phyloP scores from a whole-genome alignment of 768 basidiomycete species.

The Boletus coccyginus region DNA sequence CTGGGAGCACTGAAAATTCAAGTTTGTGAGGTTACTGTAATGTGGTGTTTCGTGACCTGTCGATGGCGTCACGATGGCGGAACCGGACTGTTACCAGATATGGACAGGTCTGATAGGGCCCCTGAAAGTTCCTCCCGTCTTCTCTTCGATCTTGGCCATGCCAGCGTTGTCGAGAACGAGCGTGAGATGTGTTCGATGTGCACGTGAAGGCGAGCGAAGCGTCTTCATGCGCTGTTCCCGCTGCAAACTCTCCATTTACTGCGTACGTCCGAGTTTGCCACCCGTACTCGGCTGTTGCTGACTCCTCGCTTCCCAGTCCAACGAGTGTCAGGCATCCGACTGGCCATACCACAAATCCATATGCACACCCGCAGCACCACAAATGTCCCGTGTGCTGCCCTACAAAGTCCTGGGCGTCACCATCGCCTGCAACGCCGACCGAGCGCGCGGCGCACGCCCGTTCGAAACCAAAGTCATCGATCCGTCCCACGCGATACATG shows the following conservation, averaged over 20 bases:
- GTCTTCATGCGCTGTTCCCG: conserved; percentile 27
- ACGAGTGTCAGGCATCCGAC: conserved; percentile 23
- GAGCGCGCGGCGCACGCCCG: conserved; percentile 19
- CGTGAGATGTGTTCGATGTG: conserved; percentile 14
- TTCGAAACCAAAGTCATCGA: conserved; percentile 22
- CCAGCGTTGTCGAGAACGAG: background rate
- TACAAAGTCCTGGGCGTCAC: conserved; percentile 17
- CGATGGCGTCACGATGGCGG: no score
- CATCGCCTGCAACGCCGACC: conserved; percentile 25
- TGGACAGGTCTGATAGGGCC: background rate
- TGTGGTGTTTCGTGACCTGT: no score
- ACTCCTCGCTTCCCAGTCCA: conserved; percentile 14
- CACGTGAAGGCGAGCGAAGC: conserved; percentile 10
- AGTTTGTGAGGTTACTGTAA: no score
- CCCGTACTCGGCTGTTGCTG: background rate
- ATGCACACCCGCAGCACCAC: conserved; percentile 5
- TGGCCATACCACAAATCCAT: conserved; percentile 21
- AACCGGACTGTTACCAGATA: background rate
- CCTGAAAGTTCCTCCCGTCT: background rate
- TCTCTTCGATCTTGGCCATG: background rate
- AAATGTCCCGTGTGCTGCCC: background rate
- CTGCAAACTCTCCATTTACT: conserved; percentile 23
- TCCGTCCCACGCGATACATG: conserved; percentile 26
- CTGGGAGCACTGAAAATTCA: no score
- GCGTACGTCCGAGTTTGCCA: conserved; percentile 11